A percentile compares a stretch with the other conserved stretches of the same genome.
phyloP scores from a whole-genome alignment of 23 red algal genomes.

The Gracilariopsis chorda region DNA sequence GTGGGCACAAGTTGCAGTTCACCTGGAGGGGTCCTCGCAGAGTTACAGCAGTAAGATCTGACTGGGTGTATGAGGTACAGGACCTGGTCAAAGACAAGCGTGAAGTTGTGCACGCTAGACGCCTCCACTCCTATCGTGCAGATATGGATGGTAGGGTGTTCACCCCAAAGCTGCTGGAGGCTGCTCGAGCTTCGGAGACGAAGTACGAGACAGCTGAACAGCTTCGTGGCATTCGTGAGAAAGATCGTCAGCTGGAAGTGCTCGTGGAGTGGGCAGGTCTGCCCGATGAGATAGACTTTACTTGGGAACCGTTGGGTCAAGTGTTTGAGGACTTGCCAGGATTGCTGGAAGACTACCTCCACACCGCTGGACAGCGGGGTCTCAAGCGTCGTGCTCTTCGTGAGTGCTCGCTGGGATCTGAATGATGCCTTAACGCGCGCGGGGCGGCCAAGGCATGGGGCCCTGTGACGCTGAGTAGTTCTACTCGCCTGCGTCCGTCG shows the following conservation, averaged over 20 bases:
- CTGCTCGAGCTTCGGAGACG: not conserved
- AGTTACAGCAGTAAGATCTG: not conserved
- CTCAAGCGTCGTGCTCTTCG: too few species aligned
- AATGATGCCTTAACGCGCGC: too few species aligned
- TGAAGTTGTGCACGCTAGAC: conserved; percentile 2
- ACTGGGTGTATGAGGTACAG: conserved; percentile 1
- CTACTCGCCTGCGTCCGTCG: too few species aligned
- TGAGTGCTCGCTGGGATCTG: too few species aligned
- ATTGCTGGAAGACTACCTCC: not conserved
- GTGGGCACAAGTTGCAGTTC: conserved; percentile 16
- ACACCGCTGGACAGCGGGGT: not conserved
- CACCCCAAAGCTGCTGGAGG: not conserved
- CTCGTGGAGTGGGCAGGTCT: not conserved
- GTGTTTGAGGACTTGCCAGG: conserved; percentile 16
- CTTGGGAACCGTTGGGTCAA: conserved; percentile 12
- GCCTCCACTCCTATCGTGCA: not conserved
- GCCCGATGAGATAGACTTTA: not conserved
- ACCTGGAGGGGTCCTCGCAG: not conserved
- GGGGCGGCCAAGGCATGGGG: too few species aligned
- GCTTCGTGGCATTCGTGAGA: not conserved
- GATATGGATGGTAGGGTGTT: not conserved
- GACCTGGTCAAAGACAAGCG: not conserved
- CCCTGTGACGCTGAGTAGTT: too few species aligned
- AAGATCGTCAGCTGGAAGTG: not conserved
- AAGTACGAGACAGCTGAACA: not conserved